Base-by-base conservation (phyloP, 192 early-diverging fungal species). In the Coemansia sp. region DNA sequence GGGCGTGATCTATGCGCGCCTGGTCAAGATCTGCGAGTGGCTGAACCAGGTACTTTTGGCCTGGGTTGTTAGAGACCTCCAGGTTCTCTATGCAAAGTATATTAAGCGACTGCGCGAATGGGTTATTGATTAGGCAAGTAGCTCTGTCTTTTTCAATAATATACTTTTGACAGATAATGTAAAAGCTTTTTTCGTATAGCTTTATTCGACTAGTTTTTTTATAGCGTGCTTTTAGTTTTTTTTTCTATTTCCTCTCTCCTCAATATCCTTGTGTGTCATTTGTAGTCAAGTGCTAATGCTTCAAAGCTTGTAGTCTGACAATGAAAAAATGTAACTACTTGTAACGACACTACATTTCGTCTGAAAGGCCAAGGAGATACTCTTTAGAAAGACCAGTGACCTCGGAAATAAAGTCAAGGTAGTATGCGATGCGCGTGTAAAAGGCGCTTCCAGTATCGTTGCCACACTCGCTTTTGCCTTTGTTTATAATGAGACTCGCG, bases 81-180 rank as follows among this genome's bases (percentile, higher is more conserved):
- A 82, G 50, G 81, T 78, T 6, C 50, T 82, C 13, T 75, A 75
- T 55, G 75, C 71, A 23, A 82, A 82, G 69, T 82, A 82, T 53
- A 78, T 75, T 39, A 78, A 78, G 58, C 69, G 81, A 11, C 62
- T 82, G 59, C 75, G 81, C 27, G 81, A 82, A 35, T 82, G 75
- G 81, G 67, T 78, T 25, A 45, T 75, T 18, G 81, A 78, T 57
- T 82, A 78, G 23, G 22, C 47, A 51, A 36, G 22, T 16, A 53
- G 27, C 45, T 2, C 13, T 27, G 6, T 22, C 58, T 16, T 18
- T 30, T 55, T 55, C 53, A 30, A 55, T n/a, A 30, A 32, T 25
- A n/a, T 51, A 51, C 20, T 48, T 22, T 48, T 16, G 11, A 2
- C 11, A 48, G 49, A n/a, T 23, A 51, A 25, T 10, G 6, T 25